phyloP scores from a whole-genome alignment of 2,329 filamentous ascomycete genomes.

The Mariannaea elegans region DNA sequence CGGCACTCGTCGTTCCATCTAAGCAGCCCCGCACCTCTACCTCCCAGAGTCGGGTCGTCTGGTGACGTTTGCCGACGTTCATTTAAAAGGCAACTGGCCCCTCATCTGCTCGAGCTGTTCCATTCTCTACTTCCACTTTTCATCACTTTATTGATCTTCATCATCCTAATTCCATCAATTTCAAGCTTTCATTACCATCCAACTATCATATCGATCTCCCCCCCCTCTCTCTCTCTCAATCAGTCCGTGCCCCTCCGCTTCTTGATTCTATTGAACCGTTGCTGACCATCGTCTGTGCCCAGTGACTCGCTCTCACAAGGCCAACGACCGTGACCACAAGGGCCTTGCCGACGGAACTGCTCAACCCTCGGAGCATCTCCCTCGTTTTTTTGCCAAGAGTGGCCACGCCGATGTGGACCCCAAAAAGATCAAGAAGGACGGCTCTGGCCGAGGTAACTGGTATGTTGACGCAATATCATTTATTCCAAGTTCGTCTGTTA shows the following conservation, averaged over 20 bases:
- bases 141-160: constrained; percentile 8
- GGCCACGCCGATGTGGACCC: constrained; percentile 85
- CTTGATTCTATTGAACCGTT: constrained; percentile 1
- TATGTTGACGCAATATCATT: constrained; percentile 55
- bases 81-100: constrained; percentile 38
- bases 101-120: constrained; percentile 22
- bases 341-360: constrained; percentile 79
- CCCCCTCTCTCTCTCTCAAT: neutral
- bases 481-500: constrained; percentile 23
- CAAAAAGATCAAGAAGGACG: constrained; percentile 97
- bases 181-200: neutral
- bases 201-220: neutral
- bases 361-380: constrained; percentile 75
- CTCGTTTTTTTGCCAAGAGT: constrained; percentile 92
- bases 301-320: constrained; percentile 99
- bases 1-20: constrained; percentile 18
- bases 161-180: constrained; percentile 19
- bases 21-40: constrained; percentile 16
- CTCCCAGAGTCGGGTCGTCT: constrained; percentile 21
- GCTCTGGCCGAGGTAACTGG: constrained; percentile 93
- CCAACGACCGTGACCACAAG: constrained; percentile 90
- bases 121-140: constrained; percentile 25
- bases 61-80: constrained; percentile 35
- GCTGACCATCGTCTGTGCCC: constrained; percentile 24
- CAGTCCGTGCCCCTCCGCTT: constrained; percentile 26